phyloP scores from a whole-genome alignment of 352 stramenopile species.

The Pythium aphanidermatum region DNA sequence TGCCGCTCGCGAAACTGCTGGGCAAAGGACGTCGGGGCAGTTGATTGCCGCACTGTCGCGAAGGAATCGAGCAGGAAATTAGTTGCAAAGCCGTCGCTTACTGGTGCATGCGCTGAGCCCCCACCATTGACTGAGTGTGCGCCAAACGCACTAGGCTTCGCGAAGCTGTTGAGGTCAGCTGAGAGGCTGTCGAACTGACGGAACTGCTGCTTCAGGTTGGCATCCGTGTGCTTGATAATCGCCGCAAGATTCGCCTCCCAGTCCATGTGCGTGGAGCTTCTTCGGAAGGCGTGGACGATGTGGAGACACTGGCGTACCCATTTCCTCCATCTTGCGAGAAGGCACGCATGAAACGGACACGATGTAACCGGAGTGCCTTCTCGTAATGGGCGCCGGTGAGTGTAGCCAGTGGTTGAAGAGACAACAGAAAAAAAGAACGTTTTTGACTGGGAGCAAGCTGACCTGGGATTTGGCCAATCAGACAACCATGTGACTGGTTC shows the following conservation, averaged over 20 bases:
- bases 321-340: too few species aligned
- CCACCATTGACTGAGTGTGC: too few species aligned
- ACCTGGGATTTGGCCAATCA: too few species aligned
- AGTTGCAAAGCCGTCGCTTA: slow-evolving; percentile 5
- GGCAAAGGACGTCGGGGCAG: slow-evolving; percentile 16
- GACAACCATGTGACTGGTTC: too few species aligned
- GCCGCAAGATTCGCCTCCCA: slow-evolving; percentile 72
- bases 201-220: slow-evolving; percentile 72
- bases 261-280: slow-evolving; percentile 28
- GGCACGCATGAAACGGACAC: too few species aligned
- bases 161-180: slow-evolving; percentile 9
- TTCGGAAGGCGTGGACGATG: not conserved
- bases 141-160: slow-evolving; percentile 1
- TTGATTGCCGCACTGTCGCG: slow-evolving; percentile 3
- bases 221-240: slow-evolving; percentile 81
- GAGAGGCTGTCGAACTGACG: slow-evolving; percentile 48
- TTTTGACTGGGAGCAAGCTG: too few species aligned
- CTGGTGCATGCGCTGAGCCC: not conserved
- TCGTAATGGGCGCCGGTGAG: too few species aligned
- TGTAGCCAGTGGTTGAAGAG: too few species aligned
- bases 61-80: slow-evolving; percentile 19
- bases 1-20: slow-evolving; percentile 49
- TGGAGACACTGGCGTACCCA: too few species aligned
- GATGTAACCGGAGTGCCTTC: too few species aligned
- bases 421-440: too few species aligned